A percentile compares a stretch with the other conserved stretches of the same genome.
These are phyloP conservation scores for Rhodomyrtus tomentosa DNA, from an alignment of 345 rosid genomes.

Conservation along the genomic window DNA sequence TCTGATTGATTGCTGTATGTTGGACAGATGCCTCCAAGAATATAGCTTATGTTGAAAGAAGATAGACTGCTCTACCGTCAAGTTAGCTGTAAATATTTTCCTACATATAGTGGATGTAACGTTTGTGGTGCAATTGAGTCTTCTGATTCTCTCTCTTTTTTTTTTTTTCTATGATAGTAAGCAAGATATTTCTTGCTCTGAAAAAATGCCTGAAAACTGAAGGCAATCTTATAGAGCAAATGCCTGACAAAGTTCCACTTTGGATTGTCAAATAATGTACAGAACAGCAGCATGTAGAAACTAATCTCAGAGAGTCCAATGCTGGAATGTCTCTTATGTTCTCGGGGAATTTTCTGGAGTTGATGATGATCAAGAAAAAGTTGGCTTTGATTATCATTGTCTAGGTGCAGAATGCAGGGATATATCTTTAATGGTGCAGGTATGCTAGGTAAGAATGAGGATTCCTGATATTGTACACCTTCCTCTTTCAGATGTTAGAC, in stretches of 20 bases:
- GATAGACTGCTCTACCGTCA: too few species aligned
- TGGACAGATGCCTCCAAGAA: background rate
- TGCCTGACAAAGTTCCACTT: background rate
- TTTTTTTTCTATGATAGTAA: too few species aligned
- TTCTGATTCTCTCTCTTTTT: too few species aligned
- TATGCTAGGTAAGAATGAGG: too few species aligned
- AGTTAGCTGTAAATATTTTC: too few species aligned
- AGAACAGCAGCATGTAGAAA: slow-evolving; percentile 76
- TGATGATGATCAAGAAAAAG: slow-evolving; percentile 13
- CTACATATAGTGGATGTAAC: too few species aligned
- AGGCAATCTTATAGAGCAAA: background rate
- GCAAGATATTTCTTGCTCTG: too few species aligned
- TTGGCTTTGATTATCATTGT: slow-evolving; percentile 33
- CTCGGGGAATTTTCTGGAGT: slow-evolving; percentile 14
- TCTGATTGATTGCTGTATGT: background rate
- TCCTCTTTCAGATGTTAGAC: background rate
- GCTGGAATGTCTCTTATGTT: slow-evolving; percentile 58
- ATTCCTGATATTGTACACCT: slow-evolving; percentile 12
- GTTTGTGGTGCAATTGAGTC: too few species aligned
- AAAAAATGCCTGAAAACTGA: background rate
- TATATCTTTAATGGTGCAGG: too few species aligned
- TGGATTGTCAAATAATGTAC: slow-evolving; percentile 3
- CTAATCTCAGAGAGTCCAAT: slow-evolving; percentile 44
- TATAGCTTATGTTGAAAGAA: too few species aligned
- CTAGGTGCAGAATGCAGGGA: slow-evolving; percentile 50